phyloP scores from a whole-genome alignment of 192 early-diverging fungal species.

The Linnemannia hyalina region DNA sequence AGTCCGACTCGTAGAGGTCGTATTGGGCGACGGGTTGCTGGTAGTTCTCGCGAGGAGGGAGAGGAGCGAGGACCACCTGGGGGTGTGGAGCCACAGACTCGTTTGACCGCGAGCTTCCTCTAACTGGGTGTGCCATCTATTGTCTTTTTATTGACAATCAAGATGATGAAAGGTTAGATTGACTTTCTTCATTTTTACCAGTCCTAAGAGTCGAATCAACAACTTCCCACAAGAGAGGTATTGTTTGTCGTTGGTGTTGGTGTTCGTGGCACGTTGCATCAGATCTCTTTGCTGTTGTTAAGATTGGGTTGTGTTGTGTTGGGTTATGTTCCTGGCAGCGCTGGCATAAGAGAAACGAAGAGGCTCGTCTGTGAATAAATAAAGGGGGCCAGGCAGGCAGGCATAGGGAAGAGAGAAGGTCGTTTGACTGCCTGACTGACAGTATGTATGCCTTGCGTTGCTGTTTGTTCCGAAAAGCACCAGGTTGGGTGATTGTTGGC shows the following conservation, averaged over 20 bases:
- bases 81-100: slow-evolving; percentile 37
- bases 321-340: neutral
- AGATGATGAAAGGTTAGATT: neutral
- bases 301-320: neutral
- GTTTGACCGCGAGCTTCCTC: slow-evolving; percentile 46
- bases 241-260: neutral
- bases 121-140: slow-evolving; percentile 33
- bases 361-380: neutral
- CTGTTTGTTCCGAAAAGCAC: neutral
- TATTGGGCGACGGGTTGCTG: slow-evolving; percentile 27
- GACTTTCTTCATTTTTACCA: neutral
- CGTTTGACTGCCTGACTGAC: neutral
- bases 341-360: neutral
- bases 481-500: neutral
- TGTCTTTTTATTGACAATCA: neutral
- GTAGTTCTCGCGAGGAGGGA: slow-evolving; percentile 37
- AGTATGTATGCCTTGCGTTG: too few relatives aligned
- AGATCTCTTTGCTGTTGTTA: neutral
- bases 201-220: neutral
- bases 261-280: neutral
- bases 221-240: neutral
- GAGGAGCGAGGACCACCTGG: slow-evolving; percentile 29
- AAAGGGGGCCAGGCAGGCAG: neutral
- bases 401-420: neutral
- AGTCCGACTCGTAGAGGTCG: slow-evolving; percentile 44